Conservation (phyloP, 2,329 filamentous ascomycete genomes). For the Pseudocercospora fijiensis region DNA sequence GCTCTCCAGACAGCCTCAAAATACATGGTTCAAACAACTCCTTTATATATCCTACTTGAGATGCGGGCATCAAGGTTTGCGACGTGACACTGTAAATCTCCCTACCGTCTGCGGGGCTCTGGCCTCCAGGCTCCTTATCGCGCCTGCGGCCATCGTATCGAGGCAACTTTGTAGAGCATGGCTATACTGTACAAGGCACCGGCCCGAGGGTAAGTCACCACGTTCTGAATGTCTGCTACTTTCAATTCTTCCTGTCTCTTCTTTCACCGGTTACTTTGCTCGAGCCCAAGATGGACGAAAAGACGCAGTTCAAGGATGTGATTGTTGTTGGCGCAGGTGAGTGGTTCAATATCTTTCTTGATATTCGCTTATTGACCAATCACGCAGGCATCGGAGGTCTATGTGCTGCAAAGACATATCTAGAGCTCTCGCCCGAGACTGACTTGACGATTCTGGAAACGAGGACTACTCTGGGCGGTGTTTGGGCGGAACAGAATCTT, state of each 20-base stretch:
- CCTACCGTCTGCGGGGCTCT: too few relatives aligned
- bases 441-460: slow-evolving; percentile 14
- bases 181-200: not conserved
- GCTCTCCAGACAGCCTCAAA: too few relatives aligned
- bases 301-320: slow-evolving; percentile 7
- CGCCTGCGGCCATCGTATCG: not conserved
- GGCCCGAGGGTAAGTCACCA: not conserved
- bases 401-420: slow-evolving; percentile 19
- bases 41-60: too few relatives aligned
- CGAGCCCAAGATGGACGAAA: slow-evolving; percentile 5
- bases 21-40: too few relatives aligned
- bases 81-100: too few relatives aligned
- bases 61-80: too few relatives aligned
- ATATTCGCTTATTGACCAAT: too few relatives aligned
- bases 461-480: slow-evolving; percentile 56
- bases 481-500: slow-evolving; percentile 66
- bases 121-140: not conserved
- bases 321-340: slow-evolving; percentile 15
- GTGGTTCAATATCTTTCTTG: not conserved
- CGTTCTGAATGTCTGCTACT: not conserved
- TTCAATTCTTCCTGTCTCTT: too few relatives aligned
- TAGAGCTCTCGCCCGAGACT: slow-evolving; percentile 9
- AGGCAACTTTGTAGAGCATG: too few relatives aligned
- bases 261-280: too few relatives aligned
- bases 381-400: slow-evolving; percentile 16